phyloP scores from a whole-genome alignment of 352 stramenopile genomes.

The Phytophthora ohioensis region DNA sequence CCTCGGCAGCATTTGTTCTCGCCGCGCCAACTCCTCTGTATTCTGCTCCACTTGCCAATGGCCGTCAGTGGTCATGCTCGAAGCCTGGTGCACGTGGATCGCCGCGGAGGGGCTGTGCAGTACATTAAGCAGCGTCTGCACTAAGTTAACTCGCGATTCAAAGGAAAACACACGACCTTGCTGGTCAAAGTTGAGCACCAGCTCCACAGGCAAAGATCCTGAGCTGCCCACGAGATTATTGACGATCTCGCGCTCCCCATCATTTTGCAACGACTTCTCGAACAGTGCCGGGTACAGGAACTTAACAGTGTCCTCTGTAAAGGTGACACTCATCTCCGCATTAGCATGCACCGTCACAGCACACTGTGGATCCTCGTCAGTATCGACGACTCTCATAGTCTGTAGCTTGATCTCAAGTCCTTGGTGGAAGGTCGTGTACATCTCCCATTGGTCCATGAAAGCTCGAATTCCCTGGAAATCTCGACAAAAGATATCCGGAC shows the following conservation, averaged over 20 bases:
- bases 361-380: conserved; percentile 32
- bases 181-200: conserved; percentile 82
- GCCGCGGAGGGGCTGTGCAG: conserved; percentile 42
- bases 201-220: conserved; percentile 17
- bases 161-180: conserved; percentile 77
- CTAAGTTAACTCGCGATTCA: conserved; percentile 63
- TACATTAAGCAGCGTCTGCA: conserved; percentile 34
- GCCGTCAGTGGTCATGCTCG: conserved; percentile 41
- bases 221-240: too few relatives aligned
- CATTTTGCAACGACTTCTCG: background rate
- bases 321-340: conserved; percentile 45
- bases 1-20: conserved; percentile 27
- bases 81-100: conserved; percentile 29
- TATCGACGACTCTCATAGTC: conserved; percentile 44
- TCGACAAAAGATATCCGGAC: conserved; percentile 49
- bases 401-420: conserved; percentile 40
- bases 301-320: conserved; percentile 49
- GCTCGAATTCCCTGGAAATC: conserved; percentile 52
- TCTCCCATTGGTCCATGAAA: conserved; percentile 63
- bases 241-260: too few relatives aligned
- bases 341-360: conserved; percentile 47
- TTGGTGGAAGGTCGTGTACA: conserved; percentile 61
- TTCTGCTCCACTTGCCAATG: conserved; percentile 46
- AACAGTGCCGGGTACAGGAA: conserved; percentile 60
- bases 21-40: conserved; percentile 13